Evolutionary conservation across 306 rosid species (phyloP).

Genomic region (Cicer judaicum): DNA sequence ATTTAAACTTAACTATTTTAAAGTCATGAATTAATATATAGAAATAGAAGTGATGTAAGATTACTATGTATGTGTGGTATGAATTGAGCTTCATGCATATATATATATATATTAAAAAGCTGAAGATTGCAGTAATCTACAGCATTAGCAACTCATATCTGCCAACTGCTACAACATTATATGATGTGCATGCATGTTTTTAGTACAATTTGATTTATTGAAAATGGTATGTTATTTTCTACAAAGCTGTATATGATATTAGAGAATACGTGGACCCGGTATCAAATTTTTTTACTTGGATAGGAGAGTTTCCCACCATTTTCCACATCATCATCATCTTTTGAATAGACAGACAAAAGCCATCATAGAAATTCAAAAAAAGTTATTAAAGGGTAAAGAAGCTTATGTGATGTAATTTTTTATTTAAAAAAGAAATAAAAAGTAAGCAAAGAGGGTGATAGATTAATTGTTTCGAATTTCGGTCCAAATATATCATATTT

Average conservation of each 20-base stretch:
- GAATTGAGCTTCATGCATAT: constrained; percentile 7
- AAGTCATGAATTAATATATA: too few species aligned
- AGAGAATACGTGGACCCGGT: constrained; percentile 49
- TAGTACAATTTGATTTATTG: background rate
- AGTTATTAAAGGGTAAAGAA: constrained; percentile 60
- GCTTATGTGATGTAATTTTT: constrained; percentile 41
- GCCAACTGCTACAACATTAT: background rate
- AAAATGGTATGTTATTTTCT: constrained; percentile 30
- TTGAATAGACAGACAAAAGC: constrained; percentile 71
- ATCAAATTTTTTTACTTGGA: constrained; percentile 36
- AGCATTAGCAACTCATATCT: background rate
- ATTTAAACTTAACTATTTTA: background rate
- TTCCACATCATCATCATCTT: constrained; percentile 58
- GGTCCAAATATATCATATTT: background rate
- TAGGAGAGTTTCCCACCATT: constrained; percentile 54
- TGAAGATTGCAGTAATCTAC: constrained; percentile 11
- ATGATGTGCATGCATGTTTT: constrained; percentile 14
- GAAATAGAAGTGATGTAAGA: background rate
- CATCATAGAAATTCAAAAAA: constrained; percentile 72
- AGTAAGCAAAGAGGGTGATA: background rate
- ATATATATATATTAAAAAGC: background rate
- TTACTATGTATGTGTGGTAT: constrained; percentile 4
- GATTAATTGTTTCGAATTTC: too few species aligned
- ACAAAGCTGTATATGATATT: constrained; percentile 37
- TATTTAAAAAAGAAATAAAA: background rate